Evolutionary conservation across 1,284 basidiomycete genomes (phyloP).

Genomic region (Moesziomyces antarcticus): DNA sequence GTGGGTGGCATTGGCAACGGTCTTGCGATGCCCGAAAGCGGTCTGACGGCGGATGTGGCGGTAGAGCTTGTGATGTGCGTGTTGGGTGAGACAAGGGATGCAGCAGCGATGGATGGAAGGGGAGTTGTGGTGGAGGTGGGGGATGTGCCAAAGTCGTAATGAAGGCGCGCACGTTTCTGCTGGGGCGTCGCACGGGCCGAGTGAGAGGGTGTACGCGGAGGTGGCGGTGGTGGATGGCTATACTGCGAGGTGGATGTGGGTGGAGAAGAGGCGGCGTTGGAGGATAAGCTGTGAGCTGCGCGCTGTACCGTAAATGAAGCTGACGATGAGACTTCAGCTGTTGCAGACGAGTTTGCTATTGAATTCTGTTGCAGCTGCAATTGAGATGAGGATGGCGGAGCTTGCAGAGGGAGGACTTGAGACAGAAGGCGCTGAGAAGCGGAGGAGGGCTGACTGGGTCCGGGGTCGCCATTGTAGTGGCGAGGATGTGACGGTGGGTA

Average conservation of each 20-base stretch:
- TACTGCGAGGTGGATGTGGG: slow-evolving; percentile 18
- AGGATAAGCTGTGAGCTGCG: not conserved
- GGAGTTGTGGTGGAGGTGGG: slow-evolving; percentile 9
- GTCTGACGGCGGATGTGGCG: slow-evolving; percentile 14
- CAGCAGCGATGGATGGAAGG: slow-evolving; percentile 2
- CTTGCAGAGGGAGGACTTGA: slow-evolving; percentile 15
- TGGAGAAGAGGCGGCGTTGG: slow-evolving; percentile 3
- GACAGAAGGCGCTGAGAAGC: slow-evolving; percentile 28
- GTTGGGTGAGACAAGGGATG: slow-evolving; percentile 3
- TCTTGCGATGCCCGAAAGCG: slow-evolving; percentile 30
- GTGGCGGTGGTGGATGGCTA: slow-evolving; percentile 41
- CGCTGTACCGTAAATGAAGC: not conserved
- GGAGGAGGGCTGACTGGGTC: slow-evolving; percentile 1
- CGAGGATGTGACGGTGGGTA: not conserved
- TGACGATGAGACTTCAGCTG: not conserved
- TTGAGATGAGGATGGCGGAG: not conserved
- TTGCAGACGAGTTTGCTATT: not conserved
- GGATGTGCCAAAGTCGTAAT: slow-evolving; percentile 2
- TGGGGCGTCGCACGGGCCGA: slow-evolving; percentile 15
- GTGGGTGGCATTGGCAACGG: slow-evolving; percentile 19
- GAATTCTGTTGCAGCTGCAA: not conserved
- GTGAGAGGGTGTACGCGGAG: slow-evolving; percentile 13
- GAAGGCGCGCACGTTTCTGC: slow-evolving; percentile 19
- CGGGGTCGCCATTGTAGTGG: slow-evolving; percentile 3
- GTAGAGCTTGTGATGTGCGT: slow-evolving; percentile 9